Percentiles rank a stretch among this genome's conserved stretches.
Conservation (phyloP, 2,329 filamentous ascomycete species). For the Hypoxylon sp. region DNA sequence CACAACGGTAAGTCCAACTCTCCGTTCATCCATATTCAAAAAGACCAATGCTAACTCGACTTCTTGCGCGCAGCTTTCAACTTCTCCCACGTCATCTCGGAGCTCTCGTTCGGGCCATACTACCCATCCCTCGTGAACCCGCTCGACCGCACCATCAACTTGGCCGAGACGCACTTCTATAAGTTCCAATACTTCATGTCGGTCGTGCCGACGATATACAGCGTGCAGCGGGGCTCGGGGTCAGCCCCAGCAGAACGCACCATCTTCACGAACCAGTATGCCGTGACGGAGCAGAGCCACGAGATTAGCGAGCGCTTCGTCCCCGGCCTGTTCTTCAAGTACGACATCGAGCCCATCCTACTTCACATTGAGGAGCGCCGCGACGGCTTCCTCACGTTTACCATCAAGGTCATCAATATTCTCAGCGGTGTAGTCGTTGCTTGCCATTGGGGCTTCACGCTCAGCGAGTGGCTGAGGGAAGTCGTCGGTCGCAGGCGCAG, state of each 20-base stretch:
- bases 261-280: constrained; percentile 97
- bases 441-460: constrained; percentile 91
- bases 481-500: constrained; percentile 66
- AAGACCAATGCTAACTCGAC: constrained; percentile 44
- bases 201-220: constrained; percentile 94
- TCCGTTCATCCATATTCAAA: neutral
- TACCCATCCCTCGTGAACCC: constrained; percentile 95
- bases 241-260: constrained; percentile 63
- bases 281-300: constrained; percentile 89
- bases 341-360: constrained; percentile 96
- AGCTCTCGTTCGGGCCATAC: constrained; percentile 97
- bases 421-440: constrained; percentile 92
- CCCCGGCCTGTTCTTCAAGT: constrained; percentile 97
- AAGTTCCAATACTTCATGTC: constrained; percentile 99
- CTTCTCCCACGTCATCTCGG: constrained; percentile 96
- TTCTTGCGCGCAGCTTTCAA: constrained; percentile 79
- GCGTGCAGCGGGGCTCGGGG: constrained; percentile 64
- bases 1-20: constrained; percentile 74
- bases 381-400: constrained; percentile 78
- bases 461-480: constrained; percentile 80
- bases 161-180: constrained; percentile 84
- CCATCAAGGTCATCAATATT: constrained; percentile 90
- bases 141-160: constrained; percentile 89
- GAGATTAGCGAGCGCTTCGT: constrained; percentile 77
- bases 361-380: constrained; percentile 87